Conservation (phyloP, 139 green algal genomes). For the Protoeuglena noctilucae region DNA sequence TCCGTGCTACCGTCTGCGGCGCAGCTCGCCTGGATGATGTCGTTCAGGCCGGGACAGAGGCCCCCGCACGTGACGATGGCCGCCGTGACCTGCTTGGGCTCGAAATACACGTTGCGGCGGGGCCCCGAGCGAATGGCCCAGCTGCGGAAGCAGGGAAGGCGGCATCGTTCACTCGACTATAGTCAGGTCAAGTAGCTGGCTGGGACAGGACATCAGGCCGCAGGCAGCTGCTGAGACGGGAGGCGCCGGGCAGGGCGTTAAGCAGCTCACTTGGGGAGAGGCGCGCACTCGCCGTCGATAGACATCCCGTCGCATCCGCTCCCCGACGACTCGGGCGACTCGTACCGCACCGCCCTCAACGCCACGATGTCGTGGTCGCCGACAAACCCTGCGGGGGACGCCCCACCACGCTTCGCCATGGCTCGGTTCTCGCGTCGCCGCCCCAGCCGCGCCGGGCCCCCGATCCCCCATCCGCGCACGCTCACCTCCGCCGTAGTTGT, state of each 20-base stretch:
- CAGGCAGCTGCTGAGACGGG: constrained; percentile 12
- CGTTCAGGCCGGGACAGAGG: constrained; percentile 89
- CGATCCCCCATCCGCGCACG: no score
- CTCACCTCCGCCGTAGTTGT: background rate
- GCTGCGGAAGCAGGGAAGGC: constrained; percentile 44
- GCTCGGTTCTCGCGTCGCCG: background rate
- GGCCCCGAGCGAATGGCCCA: constrained; percentile 63
- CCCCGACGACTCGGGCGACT: constrained; percentile 47
- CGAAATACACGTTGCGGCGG: constrained; percentile 55
- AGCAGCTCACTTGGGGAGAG: background rate
- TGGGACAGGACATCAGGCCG: no score
- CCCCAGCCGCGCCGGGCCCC: no score
- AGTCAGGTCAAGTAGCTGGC: no score
- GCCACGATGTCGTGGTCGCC: constrained; percentile 52
- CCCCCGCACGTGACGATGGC: constrained; percentile 86
- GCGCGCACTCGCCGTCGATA: background rate
- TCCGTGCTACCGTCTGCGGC: no score
- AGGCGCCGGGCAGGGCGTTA: background rate
- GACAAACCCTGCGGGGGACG: constrained; percentile 43
- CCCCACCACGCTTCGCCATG: background rate
- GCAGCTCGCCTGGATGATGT: constrained; percentile 84
- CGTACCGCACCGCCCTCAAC: constrained; percentile 56
- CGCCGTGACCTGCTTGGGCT: constrained; percentile 66
- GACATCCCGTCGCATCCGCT: background rate
- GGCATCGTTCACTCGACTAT: constrained; percentile 43